These are phyloP conservation scores for Mortierella sp. DNA, from an alignment of 371 early-diverging fungal genomes.

Conservation along the genomic window DNA sequence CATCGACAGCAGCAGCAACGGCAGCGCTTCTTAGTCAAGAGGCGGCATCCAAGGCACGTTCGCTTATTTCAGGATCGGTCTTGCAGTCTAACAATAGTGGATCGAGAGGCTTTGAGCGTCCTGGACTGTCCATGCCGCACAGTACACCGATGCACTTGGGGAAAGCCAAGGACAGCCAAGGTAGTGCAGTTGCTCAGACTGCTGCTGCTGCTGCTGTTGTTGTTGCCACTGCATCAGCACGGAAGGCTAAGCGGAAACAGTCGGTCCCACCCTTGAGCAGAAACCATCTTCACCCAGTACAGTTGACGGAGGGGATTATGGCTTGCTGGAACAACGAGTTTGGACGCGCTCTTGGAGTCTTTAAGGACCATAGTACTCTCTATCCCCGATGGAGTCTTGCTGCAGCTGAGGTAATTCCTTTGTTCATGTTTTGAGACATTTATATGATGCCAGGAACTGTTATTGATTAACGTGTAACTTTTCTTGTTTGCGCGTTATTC, in stretches of 20 bases:
- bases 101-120: background rate
- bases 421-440: background rate
- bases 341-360: slow-evolving; percentile 41
- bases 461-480: background rate
- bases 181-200: background rate
- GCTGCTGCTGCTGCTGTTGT: background rate
- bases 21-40: background rate
- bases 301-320: slow-evolving; percentile 43
- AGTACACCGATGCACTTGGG: background rate
- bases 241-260: slow-evolving; percentile 22
- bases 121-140: background rate
- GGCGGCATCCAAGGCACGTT: slow-evolving; percentile 12
- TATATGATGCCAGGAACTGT: no score
- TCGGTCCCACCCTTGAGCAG: slow-evolving; percentile 44
- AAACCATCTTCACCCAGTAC: slow-evolving; percentile 35
- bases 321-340: slow-evolving; percentile 61
- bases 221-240: background rate
- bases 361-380: slow-evolving; percentile 28
- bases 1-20: background rate
- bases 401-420: slow-evolving; percentile 49
- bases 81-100: background rate
- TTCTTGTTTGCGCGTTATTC: background rate
- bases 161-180: background rate
- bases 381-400: slow-evolving; percentile 60
- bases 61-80: slow-evolving; percentile 19